These are phyloP conservation scores for Komagataea norvegica DNA, from an alignment of 1,139 yeast genomes.

Conservation along the genomic window DNA sequence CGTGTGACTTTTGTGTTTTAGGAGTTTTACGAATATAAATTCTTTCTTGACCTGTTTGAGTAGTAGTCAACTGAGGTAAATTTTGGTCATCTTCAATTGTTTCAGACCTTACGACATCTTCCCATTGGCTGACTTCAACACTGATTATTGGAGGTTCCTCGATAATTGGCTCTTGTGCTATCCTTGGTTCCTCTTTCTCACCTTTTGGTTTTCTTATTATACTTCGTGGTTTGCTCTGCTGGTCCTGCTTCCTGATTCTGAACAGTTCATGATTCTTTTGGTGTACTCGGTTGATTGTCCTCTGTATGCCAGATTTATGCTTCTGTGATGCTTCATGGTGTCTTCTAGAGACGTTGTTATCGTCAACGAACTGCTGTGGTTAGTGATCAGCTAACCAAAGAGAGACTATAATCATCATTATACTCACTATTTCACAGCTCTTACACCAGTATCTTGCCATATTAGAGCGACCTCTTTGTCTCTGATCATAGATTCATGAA, in stretches of 20 bases:
- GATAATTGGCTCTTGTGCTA: too few species aligned
- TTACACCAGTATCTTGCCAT: slow-evolving; percentile 44
- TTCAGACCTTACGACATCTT: slow-evolving; percentile 7
- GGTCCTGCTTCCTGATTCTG: slow-evolving; percentile 2
- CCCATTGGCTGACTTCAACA: slow-evolving; percentile 1
- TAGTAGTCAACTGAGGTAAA: too few species aligned
- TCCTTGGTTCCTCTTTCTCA: neutral
- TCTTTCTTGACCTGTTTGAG: too few species aligned
- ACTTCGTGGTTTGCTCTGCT: slow-evolving; percentile 2
- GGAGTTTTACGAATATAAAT: slow-evolving; percentile 1
- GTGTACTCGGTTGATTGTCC: slow-evolving; percentile 31
- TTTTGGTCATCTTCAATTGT: neutral
- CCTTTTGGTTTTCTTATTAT: neutral
- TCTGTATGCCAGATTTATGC: slow-evolving; percentile 31
- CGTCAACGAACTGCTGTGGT: slow-evolving; percentile 36
- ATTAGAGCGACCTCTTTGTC: too few species aligned
- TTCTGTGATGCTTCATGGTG: slow-evolving; percentile 37
- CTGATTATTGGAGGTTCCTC: neutral
- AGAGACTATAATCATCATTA: neutral
- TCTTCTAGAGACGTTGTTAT: slow-evolving; percentile 34
- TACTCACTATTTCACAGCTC: slow-evolving; percentile 36
- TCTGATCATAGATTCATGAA: too few species aligned
- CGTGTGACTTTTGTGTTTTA: slow-evolving; percentile 8
- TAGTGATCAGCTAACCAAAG: slow-evolving; percentile 10
- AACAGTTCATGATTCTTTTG: slow-evolving; percentile 27